These are phyloP conservation scores for Heterobasidion irregulare DNA, from an alignment of 1,284 basidiomycete genomes.

Conservation along the genomic window DNA sequence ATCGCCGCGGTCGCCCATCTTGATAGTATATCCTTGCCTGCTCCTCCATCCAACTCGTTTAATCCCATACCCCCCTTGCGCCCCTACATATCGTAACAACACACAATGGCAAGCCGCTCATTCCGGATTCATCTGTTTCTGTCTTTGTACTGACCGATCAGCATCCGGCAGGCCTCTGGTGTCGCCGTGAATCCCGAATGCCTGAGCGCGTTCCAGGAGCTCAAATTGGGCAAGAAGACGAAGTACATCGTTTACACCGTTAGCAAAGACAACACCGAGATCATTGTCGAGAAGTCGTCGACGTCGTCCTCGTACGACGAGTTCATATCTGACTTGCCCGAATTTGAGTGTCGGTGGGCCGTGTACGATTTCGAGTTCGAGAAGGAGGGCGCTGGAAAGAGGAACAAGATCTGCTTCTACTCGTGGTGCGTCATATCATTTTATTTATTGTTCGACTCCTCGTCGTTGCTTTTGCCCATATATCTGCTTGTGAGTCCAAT, in stretches of 20 bases:
- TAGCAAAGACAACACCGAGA: conserved; percentile 60
- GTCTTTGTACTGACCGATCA: not conserved
- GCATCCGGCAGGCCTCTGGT: conserved; percentile 43
- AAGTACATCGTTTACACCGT: conserved; percentile 88
- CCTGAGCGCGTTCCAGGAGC: conserved; percentile 56
- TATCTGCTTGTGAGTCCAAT: not conserved
- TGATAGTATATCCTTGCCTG: conserved; percentile 8
- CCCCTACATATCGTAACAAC: conserved; percentile 6
- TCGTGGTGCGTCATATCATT: conserved; percentile 54
- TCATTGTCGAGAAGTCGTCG: conserved; percentile 65
- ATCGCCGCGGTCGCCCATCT: conserved; percentile 10
- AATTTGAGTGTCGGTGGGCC: conserved; percentile 78
- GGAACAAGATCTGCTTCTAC: conserved; percentile 88
- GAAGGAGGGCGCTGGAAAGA: conserved; percentile 71
- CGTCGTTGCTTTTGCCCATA: too few species aligned
- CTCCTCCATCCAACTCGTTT: conserved; percentile 7
- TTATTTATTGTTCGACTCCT: not conserved
- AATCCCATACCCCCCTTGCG: conserved; percentile 7
- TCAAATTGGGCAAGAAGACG: conserved; percentile 80
- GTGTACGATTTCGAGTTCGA: conserved; percentile 91
- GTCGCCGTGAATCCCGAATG: conserved; percentile 57
- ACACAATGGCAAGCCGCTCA: not conserved
- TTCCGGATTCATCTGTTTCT: not conserved
- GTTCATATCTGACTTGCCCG: conserved; percentile 75
- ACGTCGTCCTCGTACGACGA: conserved; percentile 53